phyloP scores from a whole-genome alignment of 495 filamentous ascomycete species.

The Lasiosphaeris hirsuta region DNA sequence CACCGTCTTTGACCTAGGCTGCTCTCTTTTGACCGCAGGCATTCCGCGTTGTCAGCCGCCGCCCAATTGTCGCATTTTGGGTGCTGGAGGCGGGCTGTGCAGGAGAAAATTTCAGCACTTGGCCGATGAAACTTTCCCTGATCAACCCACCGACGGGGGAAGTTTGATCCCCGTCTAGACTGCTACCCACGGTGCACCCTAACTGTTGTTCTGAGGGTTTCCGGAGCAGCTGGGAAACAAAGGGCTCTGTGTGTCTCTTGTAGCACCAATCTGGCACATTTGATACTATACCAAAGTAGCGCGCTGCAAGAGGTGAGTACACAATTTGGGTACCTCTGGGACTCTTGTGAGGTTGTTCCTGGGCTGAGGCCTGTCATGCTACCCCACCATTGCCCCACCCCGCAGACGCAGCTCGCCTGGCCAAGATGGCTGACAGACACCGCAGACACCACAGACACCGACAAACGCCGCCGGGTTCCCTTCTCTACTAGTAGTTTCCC shows the following conservation, averaged over 20 bases:
- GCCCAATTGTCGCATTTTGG: too few species aligned
- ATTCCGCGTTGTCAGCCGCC: slow-evolving; percentile 2
- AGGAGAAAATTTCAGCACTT: neutral
- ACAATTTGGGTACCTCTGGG: neutral
- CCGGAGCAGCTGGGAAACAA: too few species aligned
- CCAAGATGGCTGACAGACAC: neutral
- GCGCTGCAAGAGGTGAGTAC: neutral
- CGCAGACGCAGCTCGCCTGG: neutral
- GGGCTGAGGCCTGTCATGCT: slow-evolving; percentile 8
- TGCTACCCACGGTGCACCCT: too few species aligned
- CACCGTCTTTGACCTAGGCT: neutral
- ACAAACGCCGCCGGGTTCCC: too few species aligned
- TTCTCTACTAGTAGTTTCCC: too few species aligned
- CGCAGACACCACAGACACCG: too few species aligned
- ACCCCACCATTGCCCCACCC: slow-evolving; percentile 10
- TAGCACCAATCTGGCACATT: too few species aligned
- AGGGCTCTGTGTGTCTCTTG: too few species aligned
- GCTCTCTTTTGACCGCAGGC: slow-evolving; percentile 1
- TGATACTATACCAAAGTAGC: too few species aligned
- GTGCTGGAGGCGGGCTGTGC: neutral
- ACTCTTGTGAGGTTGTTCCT: neutral
- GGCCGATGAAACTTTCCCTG: neutral
- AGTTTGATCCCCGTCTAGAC: too few species aligned
- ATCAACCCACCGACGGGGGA: neutral
- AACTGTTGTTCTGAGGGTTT: too few species aligned